phyloP scores from a whole-genome alignment of 371 early-diverging fungal species.

The Mucor lusitanicus region DNA sequence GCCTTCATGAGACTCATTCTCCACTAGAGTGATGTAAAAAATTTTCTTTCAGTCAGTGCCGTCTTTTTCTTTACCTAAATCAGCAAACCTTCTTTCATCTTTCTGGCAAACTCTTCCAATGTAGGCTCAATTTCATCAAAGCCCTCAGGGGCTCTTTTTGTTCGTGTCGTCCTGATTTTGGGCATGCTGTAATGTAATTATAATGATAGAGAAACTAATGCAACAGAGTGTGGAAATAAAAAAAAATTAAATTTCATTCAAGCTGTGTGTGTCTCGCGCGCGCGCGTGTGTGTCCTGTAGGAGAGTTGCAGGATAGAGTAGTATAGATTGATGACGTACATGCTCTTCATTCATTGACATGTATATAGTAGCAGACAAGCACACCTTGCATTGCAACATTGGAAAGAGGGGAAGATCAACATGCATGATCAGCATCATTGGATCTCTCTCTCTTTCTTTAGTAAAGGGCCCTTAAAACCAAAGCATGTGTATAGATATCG shows the following conservation, averaged over 20 bases:
- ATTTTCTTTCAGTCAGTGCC: background rate
- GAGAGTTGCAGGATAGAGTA: background rate
- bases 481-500: background rate
- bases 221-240: background rate
- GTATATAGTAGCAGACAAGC: too few relatives aligned
- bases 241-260: conserved; percentile 5
- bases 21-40: conserved; percentile 62
- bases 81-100: conserved; percentile 98
- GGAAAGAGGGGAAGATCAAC: background rate
- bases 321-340: background rate
- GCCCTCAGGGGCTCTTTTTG: conserved; percentile 90
- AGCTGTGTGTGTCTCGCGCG: background rate
- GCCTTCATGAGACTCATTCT: conserved; percentile 94
- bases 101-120: conserved; percentile 85
- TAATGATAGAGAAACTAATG: conserved; percentile 3
- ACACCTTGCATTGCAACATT: background rate
- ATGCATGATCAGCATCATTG: background rate
- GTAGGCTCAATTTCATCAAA: conserved; percentile 96
- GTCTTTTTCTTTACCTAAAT: background rate
- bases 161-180: conserved; percentile 73
- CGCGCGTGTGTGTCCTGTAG: background rate
- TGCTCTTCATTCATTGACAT: background rate
- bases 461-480: background rate
- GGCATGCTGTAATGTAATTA: conserved; percentile 58
- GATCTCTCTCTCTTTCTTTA: background rate